Conservation (phyloP, 768 basidiomycete species). For the Boletus insuetus region DNA sequence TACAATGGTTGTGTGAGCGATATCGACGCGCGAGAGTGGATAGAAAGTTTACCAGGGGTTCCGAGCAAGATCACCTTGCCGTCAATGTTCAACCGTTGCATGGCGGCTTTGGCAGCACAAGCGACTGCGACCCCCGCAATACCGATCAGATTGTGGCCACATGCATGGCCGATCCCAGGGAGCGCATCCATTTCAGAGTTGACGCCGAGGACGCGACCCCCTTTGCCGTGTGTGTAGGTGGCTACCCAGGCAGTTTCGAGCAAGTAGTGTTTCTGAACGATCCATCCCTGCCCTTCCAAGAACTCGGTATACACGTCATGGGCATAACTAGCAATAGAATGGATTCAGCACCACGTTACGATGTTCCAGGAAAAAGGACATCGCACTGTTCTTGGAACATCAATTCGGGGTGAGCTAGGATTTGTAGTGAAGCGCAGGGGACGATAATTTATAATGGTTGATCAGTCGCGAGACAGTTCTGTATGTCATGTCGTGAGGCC, state of each 20-base stretch:
- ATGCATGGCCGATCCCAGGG: constrained; percentile 62
- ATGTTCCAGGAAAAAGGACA: background rate
- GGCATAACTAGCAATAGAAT: constrained; percentile 47
- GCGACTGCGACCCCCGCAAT: constrained; percentile 73
- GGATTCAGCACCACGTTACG: background rate
- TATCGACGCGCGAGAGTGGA: background rate
- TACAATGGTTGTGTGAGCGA: constrained; percentile 23
- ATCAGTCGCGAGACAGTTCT: constrained; percentile 1
- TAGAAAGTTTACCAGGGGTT: constrained; percentile 57
- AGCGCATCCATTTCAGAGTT: constrained; percentile 79
- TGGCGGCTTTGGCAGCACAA: constrained; percentile 59
- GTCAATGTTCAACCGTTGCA: constrained; percentile 58
- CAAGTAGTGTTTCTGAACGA: constrained; percentile 57
- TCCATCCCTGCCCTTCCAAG: constrained; percentile 63
- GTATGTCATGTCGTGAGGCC: background rate
- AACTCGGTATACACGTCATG: constrained; percentile 70
- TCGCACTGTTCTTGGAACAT: constrained; percentile 63
- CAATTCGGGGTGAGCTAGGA: constrained; percentile 68
- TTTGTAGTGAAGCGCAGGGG: background rate
- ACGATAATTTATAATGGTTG: background rate
- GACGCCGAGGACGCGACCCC: constrained; percentile 69
- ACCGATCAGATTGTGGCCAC: constrained; percentile 83
- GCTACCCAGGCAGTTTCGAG: constrained; percentile 82
- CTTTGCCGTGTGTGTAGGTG: constrained; percentile 57
- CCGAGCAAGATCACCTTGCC: constrained; percentile 73